Conservation (phyloP, 192 early-diverging fungal species). For the Entophlyctis luteolus region DNA sequence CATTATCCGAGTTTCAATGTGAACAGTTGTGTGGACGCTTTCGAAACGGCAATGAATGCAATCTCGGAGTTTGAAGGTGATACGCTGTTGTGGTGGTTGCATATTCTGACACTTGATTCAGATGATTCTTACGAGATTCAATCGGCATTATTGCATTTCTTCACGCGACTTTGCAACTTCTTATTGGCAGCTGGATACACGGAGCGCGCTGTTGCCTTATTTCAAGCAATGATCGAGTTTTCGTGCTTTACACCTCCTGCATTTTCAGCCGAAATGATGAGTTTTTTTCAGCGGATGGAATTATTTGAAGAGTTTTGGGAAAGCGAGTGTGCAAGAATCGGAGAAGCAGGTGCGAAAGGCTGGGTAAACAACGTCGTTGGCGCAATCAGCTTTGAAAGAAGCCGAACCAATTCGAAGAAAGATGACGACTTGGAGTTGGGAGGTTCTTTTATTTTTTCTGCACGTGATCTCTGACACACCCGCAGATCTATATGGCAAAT, state of each 20-base stretch:
- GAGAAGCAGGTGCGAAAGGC: slow-evolving; percentile 38
- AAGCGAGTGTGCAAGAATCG: slow-evolving; percentile 39
- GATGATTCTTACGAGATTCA: slow-evolving; percentile 1
- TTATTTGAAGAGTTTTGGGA: slow-evolving; percentile 52
- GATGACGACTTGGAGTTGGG: neutral
- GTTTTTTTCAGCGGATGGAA: slow-evolving; percentile 32
- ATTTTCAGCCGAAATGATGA: slow-evolving; percentile 12
- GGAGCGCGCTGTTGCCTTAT: slow-evolving; percentile 40
- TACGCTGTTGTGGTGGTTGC: neutral
- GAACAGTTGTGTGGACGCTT: slow-evolving; percentile 30
- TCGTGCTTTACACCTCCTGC: slow-evolving; percentile 43
- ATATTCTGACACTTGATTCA: neutral
- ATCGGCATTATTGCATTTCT: slow-evolving; percentile 29
- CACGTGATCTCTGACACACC: too few species aligned
- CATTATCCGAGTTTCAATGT: slow-evolving; percentile 38
- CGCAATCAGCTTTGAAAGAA: neutral
- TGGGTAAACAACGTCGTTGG: slow-evolving; percentile 31
- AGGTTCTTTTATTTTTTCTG: neutral
- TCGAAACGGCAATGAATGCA: slow-evolving; percentile 31
- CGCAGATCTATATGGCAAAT: slow-evolving; percentile 31
- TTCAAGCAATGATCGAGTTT: slow-evolving; percentile 49
- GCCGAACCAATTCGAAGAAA: neutral
- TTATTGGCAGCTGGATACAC: slow-evolving; percentile 34
- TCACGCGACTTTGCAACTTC: slow-evolving; percentile 28
- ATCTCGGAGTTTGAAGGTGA: neutral